A percentile compares a stretch with the other conserved stretches of the same genome.
Evolutionary conservation across 352 stramenopile genomes (phyloP).

Genomic region (Pythium chondricola): DNA sequence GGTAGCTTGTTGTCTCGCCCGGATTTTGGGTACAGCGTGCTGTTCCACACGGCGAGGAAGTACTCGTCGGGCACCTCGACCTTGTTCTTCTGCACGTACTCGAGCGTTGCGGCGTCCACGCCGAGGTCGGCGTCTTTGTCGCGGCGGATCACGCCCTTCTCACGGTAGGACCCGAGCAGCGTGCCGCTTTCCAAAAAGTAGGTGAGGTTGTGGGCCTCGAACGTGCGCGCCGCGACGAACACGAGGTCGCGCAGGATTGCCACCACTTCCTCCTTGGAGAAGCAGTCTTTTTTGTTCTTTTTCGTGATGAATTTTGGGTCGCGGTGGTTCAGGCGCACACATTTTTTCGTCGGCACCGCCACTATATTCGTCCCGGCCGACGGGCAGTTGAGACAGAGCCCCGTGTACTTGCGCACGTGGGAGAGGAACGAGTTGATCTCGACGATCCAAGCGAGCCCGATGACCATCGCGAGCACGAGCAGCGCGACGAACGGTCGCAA

Average conservation of each 20-base stretch:
- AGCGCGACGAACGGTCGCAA: background rate
- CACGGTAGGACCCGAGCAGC: conserved; percentile 19
- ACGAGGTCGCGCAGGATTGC: conserved; percentile 17
- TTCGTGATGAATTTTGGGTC: conserved; percentile 3
- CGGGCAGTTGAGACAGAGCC: conserved; percentile 3
- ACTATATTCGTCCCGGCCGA: too few species aligned
- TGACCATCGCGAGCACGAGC: background rate
- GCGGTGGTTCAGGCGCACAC: background rate
- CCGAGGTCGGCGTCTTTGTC: conserved; percentile 23
- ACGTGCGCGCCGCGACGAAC: conserved; percentile 1
- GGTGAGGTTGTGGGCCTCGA: conserved; percentile 14
- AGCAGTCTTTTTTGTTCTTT: conserved; percentile 1
- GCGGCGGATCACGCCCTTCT: conserved; percentile 17
- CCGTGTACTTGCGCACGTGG: background rate
- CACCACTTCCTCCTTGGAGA: conserved; percentile 4
- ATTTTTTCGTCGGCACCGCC: too few species aligned
- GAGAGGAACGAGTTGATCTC: background rate
- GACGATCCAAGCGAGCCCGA: background rate
- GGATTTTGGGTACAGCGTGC: conserved; percentile 3
- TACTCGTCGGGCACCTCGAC: conserved; percentile 12
- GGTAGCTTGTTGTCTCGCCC: conserved; percentile 17
- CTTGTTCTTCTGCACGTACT: conserved; percentile 1
- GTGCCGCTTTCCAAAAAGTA: conserved; percentile 6
- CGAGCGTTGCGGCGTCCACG: conserved; percentile 6
- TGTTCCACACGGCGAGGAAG: conserved; percentile 11